These are phyloP conservation scores for Globisporangium viniferum DNA, from an alignment of 352 stramenopile genomes.

Conservation along the genomic window DNA sequence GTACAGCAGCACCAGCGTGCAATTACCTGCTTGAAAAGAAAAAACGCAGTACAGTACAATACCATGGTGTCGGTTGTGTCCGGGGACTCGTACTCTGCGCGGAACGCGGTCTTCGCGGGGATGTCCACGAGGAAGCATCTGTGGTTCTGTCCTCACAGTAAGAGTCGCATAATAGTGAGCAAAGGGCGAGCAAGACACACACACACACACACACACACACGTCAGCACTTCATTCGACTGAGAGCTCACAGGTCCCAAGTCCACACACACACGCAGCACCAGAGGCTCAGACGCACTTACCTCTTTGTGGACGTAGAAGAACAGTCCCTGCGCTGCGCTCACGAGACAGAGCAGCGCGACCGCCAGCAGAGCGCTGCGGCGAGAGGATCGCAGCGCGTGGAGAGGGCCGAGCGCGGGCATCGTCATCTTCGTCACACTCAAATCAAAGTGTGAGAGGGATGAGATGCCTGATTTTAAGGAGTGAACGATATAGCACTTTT, in stretches of 20 bases:
- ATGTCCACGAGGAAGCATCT: constrained; percentile 82
- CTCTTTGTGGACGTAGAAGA: constrained; percentile 61
- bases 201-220: not conserved
- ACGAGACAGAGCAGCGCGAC: constrained; percentile 26
- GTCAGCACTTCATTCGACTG: not conserved
- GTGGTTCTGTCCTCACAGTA: constrained; percentile 34
- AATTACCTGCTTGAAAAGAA: no score
- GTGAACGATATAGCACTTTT: not conserved
- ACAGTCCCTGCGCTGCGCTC: constrained; percentile 32
- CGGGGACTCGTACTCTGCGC: constrained; percentile 82
- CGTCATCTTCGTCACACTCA: not conserved
- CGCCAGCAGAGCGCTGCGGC: constrained; percentile 11
- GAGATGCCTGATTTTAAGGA: not conserved
- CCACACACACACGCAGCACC: not conserved
- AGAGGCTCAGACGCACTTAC: constrained; percentile 34
- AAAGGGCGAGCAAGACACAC: not conserved
- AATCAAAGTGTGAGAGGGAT: constrained; percentile 4
- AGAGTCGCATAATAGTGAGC: not conserved
- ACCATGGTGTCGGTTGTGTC: constrained; percentile 79
- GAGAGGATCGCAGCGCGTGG: not conserved
- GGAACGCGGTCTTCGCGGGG: constrained; percentile 69
- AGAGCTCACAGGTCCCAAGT: not conserved
- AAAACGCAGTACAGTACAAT: not conserved
- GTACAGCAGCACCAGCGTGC: no score
- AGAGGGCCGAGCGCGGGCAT: not conserved